Conservation (phyloP, 164 flowering plant species). For the Macadamia tetraphylla region DNA sequence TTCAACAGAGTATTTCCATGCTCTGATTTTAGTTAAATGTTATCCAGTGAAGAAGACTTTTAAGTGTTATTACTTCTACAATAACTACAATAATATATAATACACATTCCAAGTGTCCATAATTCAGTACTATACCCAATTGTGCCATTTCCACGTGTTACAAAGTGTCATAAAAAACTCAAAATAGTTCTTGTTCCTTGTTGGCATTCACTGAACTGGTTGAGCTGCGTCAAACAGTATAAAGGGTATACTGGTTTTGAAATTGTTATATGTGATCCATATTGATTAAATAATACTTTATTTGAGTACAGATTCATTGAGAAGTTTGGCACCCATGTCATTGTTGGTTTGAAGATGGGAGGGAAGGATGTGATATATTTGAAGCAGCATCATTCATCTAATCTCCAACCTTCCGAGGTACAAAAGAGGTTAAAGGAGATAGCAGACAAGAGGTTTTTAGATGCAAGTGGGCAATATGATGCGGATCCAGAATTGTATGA, state of each 20-base stretch:
- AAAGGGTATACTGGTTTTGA: background rate
- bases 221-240: background rate
- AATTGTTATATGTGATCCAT: background rate
- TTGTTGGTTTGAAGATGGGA: constrained; percentile 92
- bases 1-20: no score
- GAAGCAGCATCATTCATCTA: constrained; percentile 81
- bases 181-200: no score
- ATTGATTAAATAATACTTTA: background rate
- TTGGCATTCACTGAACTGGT: no score
- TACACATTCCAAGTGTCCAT: no score
- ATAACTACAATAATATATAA: no score
- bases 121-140: no score
- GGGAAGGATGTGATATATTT: constrained; percentile 90
- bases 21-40: no score
- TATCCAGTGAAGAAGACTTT: no score
- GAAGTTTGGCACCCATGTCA: constrained; percentile 83
- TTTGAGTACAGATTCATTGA: constrained; percentile 69
- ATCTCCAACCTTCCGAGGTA: constrained; percentile 79
- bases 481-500: constrained; percentile 34
- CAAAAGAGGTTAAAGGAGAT: constrained; percentile 74
- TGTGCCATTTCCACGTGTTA: no score
- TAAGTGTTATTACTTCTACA: no score
- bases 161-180: no score
- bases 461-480: constrained; percentile 43
- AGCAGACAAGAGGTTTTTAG: constrained; percentile 79